These are phyloP conservation scores for Xylaria sp. DNA, from an alignment of 2,329 filamentous ascomycete genomes.

Conservation along the genomic window DNA sequence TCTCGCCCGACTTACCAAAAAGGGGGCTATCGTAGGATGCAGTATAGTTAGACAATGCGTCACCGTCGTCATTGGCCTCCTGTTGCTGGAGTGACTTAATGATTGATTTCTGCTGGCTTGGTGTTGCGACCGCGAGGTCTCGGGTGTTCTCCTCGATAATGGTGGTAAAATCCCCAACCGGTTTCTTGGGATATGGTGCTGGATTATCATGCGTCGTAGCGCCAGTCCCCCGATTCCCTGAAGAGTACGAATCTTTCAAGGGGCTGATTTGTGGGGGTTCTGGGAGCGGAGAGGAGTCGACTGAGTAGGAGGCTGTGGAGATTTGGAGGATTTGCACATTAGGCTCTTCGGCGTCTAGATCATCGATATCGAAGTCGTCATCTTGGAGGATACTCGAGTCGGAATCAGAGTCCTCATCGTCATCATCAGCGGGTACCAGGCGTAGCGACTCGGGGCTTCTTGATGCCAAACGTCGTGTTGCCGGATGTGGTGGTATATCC, in stretches of 20 bases:
- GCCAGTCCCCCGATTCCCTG: conserved; percentile 57
- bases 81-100: conserved; percentile 1
- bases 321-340: conserved; percentile 49
- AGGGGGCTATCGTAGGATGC: conserved; percentile 49
- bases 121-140: conserved; percentile 52
- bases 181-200: conserved; percentile 48
- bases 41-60: conserved; percentile 28
- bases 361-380: conserved; percentile 42
- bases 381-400: conserved; percentile 58
- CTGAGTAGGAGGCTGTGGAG: conserved; percentile 44
- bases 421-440: conserved; percentile 52
- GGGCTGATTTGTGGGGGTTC: conserved; percentile 61
- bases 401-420: conserved; percentile 47
- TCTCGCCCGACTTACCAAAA: conserved; percentile 49
- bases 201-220: conserved; percentile 36
- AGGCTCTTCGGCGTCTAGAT: conserved; percentile 48
- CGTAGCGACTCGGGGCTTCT: conserved; percentile 55
- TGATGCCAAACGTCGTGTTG: conserved; percentile 66
- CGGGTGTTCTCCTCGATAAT: conserved; percentile 60
- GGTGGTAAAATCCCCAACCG: conserved; percentile 55
- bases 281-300: conserved; percentile 58
- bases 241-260: conserved; percentile 61
- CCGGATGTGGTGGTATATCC: conserved; percentile 68
- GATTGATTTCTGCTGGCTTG: conserved; percentile 20
- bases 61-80: background rate